Conservation (phyloP, 78 protist genomes). For the Dictyostelium intermedium region DNA sequence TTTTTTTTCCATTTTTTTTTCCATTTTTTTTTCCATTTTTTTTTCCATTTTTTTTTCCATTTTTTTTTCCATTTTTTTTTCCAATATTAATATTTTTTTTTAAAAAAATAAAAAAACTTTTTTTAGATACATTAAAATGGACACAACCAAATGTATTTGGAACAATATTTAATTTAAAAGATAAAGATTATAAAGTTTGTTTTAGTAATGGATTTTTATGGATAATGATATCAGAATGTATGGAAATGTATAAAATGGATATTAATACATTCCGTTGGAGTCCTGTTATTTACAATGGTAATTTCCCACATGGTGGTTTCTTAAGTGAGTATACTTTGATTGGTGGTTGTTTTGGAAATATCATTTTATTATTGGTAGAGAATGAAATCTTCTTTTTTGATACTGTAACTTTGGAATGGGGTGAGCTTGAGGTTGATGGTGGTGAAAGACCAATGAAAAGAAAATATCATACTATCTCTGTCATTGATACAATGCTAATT, state of each 20-base stretch:
- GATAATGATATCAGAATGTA: constrained; percentile 1
- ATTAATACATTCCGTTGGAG: constrained; percentile 21
- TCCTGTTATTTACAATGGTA: constrained; percentile 27
- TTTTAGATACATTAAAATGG: constrained; percentile 62
- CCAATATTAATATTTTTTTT: not conserved
- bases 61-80: not conserved
- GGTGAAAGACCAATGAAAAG: constrained; percentile 44
- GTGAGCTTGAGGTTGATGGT: constrained; percentile 18
- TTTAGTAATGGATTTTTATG: constrained; percentile 17
- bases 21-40: not conserved
- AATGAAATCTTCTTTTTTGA: constrained; percentile 43
- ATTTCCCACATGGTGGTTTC: not conserved
- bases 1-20: too few species aligned
- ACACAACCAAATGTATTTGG: constrained; percentile 14
- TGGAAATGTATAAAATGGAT: constrained; percentile 25
- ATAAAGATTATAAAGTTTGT: constrained; percentile 20
- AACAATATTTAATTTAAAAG: not conserved
- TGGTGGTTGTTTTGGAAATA: not conserved
- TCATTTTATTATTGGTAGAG: constrained; percentile 19
- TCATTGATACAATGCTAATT: constrained; percentile 29
- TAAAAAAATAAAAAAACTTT: not conserved
- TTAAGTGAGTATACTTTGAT: not conserved
- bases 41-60: not conserved
- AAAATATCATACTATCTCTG: constrained; percentile 14
- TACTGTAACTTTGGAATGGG: constrained; percentile 16